Conservation (phyloP, 2,329 filamentous ascomycete genomes). For the Iodosphaeria phyllophila region DNA sequence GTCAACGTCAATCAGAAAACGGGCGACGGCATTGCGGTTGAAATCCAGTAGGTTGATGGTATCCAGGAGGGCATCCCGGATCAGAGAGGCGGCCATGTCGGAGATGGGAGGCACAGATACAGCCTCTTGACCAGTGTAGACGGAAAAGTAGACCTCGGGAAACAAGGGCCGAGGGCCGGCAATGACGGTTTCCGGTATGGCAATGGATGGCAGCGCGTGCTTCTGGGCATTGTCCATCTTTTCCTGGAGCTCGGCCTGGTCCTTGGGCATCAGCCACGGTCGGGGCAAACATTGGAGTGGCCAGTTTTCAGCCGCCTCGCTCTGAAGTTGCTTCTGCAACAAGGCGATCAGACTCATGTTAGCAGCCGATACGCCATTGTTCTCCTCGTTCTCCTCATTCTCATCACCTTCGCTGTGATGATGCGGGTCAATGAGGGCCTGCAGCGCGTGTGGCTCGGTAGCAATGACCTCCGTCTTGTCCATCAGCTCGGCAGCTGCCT, state of each 20-base stretch:
- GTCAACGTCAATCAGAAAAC: slow-evolving; percentile 83
- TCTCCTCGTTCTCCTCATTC: too few relatives aligned
- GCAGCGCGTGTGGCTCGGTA: slow-evolving; percentile 68
- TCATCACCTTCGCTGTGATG: slow-evolving; percentile 43
- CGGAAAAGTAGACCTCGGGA: slow-evolving; percentile 85
- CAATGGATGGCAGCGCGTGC: slow-evolving; percentile 60
- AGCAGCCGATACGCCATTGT: too few relatives aligned
- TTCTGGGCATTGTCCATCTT: slow-evolving; percentile 44
- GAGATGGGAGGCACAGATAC: slow-evolving; percentile 69
- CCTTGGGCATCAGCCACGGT: slow-evolving; percentile 44
- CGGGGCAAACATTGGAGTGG: slow-evolving; percentile 49
- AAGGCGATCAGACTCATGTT: slow-evolving; percentile 56
- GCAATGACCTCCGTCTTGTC: slow-evolving; percentile 93
- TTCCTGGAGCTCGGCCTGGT: slow-evolving; percentile 39
- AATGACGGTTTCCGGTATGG: slow-evolving; percentile 56
- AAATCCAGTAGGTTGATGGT: slow-evolving; percentile 90
- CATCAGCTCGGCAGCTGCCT: slow-evolving; percentile 61
- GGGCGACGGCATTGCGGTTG: slow-evolving; percentile 73
- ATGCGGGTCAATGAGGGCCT: slow-evolving; percentile 75
- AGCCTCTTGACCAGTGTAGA: slow-evolving; percentile 73
- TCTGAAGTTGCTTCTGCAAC: slow-evolving; percentile 70
- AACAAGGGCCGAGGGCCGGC: slow-evolving; percentile 63
- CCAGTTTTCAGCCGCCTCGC: slow-evolving; percentile 59
- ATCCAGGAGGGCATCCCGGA: slow-evolving; percentile 74
- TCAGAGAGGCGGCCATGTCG: slow-evolving; percentile 61